phyloP scores from a whole-genome alignment of 257 asterid genomes.

The Henckelia pumila region DNA sequence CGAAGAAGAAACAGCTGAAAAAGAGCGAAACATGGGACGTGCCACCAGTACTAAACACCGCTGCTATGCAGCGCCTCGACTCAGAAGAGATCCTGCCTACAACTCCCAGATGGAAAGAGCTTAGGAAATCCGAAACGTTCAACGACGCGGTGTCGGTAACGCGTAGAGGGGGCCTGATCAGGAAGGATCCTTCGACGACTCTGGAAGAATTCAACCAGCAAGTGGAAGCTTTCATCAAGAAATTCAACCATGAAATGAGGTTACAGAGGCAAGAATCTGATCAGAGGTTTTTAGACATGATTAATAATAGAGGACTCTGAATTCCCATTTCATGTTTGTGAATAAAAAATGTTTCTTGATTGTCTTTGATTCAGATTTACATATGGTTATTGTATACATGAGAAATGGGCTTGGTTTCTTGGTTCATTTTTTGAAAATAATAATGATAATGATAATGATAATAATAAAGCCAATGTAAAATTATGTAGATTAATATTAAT shows the following conservation, averaged over 20 bases:
- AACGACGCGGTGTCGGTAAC: conserved; percentile 51
- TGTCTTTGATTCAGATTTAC: not conserved
- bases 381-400: too few species aligned
- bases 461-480: too few species aligned
- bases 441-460: too few species aligned
- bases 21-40: conserved; percentile 51
- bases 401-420: not conserved
- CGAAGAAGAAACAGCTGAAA: conserved; percentile 33
- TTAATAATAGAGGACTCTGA: conserved; percentile 24
- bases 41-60: conserved; percentile 13
- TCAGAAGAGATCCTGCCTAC: conserved; percentile 37
- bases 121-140: conserved; percentile 62
- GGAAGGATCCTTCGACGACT: too few species aligned
- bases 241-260: conserved; percentile 38
- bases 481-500: too few species aligned
- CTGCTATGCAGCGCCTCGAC: conserved; percentile 22
- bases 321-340: not conserved
- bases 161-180: conserved; percentile 48
- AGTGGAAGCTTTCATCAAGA: conserved; percentile 60
- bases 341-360: not conserved
- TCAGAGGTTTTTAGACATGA: conserved; percentile 40
- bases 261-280: conserved; percentile 68
- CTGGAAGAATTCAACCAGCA: conserved; percentile 36
- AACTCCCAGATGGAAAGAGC: conserved; percentile 41
- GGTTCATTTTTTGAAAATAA: too few species aligned